Percentiles rank a stretch among this genome's conserved stretches.
Evolutionary conservation across 148 eudicot genomes (phyloP).

Genomic region (Cornus controversa): DNA sequence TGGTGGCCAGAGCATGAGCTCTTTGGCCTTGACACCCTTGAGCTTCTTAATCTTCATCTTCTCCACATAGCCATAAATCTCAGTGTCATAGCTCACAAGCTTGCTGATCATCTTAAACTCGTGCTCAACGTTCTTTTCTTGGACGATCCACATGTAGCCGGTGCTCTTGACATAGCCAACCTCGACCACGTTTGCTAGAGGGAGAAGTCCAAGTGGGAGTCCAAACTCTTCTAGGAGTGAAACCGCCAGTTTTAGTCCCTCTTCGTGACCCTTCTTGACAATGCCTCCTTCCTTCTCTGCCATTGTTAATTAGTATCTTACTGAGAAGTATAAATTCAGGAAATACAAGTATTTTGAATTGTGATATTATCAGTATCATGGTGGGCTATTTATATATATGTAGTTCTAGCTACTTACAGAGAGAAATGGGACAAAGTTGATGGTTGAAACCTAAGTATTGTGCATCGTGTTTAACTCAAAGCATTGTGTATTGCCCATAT

Average conservation of each 20-base stretch:
- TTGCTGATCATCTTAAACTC: constrained; percentile 28
- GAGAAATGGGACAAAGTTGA: not conserved
- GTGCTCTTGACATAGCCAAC: constrained; percentile 30
- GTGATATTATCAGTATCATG: not conserved
- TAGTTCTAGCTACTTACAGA: not conserved
- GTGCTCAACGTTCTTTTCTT: constrained; percentile 22
- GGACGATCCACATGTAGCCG: constrained; percentile 33
- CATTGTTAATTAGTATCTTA: not conserved
- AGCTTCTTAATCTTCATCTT: constrained; percentile 31
- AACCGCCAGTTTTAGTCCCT: constrained; percentile 27
- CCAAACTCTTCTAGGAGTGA: constrained; percentile 25
- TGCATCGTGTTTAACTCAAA: not conserved
- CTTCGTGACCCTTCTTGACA: constrained; percentile 31
- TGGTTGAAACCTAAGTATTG: not conserved
- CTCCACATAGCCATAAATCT: constrained; percentile 18
- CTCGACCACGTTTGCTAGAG: constrained; percentile 25
- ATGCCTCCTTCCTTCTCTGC: constrained; percentile 28
- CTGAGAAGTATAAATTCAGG: not conserved
- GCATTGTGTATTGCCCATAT: too few relatives aligned
- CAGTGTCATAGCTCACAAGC: constrained; percentile 27
- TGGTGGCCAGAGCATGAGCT: constrained; percentile 34
- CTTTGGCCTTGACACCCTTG: constrained; percentile 33
- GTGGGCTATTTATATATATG: not conserved
- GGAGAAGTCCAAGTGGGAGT: constrained; percentile 32
- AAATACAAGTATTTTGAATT: not conserved